These are phyloP conservation scores for Calendula officinalis DNA, from an alignment of 129 eudicot genomes.

Conservation along the genomic window DNA sequence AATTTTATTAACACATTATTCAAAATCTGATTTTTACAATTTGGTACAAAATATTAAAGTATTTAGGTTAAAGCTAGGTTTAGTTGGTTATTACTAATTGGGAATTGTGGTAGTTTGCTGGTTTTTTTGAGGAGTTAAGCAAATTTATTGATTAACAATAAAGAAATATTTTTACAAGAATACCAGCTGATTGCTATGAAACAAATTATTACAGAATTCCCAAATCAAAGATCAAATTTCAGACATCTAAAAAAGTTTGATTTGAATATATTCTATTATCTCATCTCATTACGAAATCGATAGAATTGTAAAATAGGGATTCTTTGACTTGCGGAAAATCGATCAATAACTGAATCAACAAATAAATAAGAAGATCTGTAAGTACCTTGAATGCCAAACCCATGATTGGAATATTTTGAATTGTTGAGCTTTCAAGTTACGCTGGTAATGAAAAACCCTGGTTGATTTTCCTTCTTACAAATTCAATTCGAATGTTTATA, in stretches of 20 bases:
- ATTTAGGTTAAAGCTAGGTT: too few relatives aligned
- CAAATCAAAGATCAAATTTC: neutral
- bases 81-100: too few relatives aligned
- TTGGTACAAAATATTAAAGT: too few relatives aligned
- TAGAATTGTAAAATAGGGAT: neutral
- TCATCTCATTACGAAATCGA: too few relatives aligned
- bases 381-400: slow-evolving; percentile 30
- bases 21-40: neutral
- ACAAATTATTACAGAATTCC: neutral
- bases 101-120: too few relatives aligned
- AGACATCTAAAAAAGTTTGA: neutral
- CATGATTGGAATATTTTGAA: slow-evolving; percentile 8
- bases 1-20: neutral
- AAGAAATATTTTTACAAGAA: too few relatives aligned
- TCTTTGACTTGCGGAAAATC: slow-evolving; percentile 7
- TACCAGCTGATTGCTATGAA: too few relatives aligned
- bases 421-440: slow-evolving; percentile 28
- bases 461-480: neutral
- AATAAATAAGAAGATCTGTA: neutral
- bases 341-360: neutral
- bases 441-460: slow-evolving; percentile 13
- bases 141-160: too few relatives aligned
- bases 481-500: neutral
- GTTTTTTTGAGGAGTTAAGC: too few relatives aligned
- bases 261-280: too few relatives aligned